Evolutionary conservation across 148 eudicot genomes (phyloP), one percentile per base, ranked within the genome.

Genomic region (Silene conica): DNA sequence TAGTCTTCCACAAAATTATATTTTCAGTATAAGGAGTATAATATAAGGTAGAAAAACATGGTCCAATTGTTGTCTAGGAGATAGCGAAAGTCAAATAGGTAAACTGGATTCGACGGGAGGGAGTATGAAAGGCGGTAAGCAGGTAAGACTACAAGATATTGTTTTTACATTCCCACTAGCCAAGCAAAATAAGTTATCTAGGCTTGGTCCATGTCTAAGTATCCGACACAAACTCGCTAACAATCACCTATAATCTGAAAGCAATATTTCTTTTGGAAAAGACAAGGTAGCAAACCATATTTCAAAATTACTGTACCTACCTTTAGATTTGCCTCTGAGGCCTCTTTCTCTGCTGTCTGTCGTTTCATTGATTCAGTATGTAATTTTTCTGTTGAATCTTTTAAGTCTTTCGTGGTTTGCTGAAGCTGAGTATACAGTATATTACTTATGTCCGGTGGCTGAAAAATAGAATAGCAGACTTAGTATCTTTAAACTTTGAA

Each of bases 281-380:
- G 16, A 25, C 3, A 25, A 23, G 38, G 66, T 14, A 23, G 38
- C 38, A 34, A 41, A n/a, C 41, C 22, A 34, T 34, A 23, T 16
- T 65, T 41, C 9, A 64, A 16, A 16, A 34, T 34, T 4, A 16
- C 4, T 34, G 41, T 15, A 38, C 54, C 23, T 6, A 67, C 70
- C 70, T 67, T 67, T 18, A n/a, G 50, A 67, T 41, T 67, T 67
- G 52, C 70, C 26, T 67, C 52, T 43, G 48, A 41, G 70, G 70
- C 70, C 70, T 41, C 70, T 41, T 67, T 43, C 70, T 43, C 70
- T 67, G 52, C 70, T n/a, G 41, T 10, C 70, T 67, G 70, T 22
- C 54, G 41, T 38, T 7, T 48, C 25, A 41, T 67, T 41, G 13
- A n/a, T 43, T 67, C 70, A 18, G 3, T 67, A 43, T 18, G 52